Conservation (phyloP, 805 yeast genomes). For the Candida pseudoglaebosa region DNA sequence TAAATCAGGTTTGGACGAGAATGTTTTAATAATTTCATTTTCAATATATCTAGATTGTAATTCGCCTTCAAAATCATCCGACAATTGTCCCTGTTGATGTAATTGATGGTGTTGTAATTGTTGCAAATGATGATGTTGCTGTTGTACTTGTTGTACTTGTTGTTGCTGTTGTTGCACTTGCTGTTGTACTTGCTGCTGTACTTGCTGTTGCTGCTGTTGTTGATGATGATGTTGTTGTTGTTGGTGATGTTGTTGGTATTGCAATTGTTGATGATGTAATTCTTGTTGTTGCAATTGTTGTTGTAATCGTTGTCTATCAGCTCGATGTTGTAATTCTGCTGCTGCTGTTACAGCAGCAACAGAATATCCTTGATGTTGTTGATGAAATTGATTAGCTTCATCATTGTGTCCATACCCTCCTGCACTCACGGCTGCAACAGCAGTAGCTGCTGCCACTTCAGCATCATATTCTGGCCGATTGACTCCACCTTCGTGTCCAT, state of each 20-base stretch:
- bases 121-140: slow-evolving; percentile 7
- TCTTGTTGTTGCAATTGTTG: slow-evolving; percentile 17
- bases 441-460: slow-evolving; percentile 15
- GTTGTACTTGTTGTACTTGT: slow-evolving; percentile 10
- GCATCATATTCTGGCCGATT: slow-evolving; percentile 8
- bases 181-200: slow-evolving; percentile 9
- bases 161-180: slow-evolving; percentile 8
- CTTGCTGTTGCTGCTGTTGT: slow-evolving; percentile 11
- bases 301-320: slow-evolving; percentile 14
- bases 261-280: slow-evolving; percentile 13
- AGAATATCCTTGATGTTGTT: slow-evolving; percentile 15
- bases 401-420: slow-evolving; percentile 4
- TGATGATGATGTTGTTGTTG: slow-evolving; percentile 14
- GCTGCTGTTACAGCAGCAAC: slow-evolving; percentile 13
- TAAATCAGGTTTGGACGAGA: slow-evolving; percentile 22
- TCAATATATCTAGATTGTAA: slow-evolving; percentile 24
- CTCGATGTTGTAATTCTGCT: slow-evolving; percentile 19
- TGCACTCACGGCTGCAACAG: slow-evolving; percentile 11
- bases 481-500: slow-evolving; percentile 9
- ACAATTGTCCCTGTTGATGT: slow-evolving; percentile 6
- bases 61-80: slow-evolving; percentile 4
- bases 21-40: slow-evolving; percentile 30
- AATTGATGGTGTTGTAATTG: slow-evolving; percentile 10
- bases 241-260: slow-evolving; percentile 10
- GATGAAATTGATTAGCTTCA: slow-evolving; percentile 10